Percentiles rank a stretch among this genome's conserved stretches.
Evolutionary conservation across 495 filamentous ascomycete genomes (phyloP).

Genomic region (Tuber umbilicatum): DNA sequence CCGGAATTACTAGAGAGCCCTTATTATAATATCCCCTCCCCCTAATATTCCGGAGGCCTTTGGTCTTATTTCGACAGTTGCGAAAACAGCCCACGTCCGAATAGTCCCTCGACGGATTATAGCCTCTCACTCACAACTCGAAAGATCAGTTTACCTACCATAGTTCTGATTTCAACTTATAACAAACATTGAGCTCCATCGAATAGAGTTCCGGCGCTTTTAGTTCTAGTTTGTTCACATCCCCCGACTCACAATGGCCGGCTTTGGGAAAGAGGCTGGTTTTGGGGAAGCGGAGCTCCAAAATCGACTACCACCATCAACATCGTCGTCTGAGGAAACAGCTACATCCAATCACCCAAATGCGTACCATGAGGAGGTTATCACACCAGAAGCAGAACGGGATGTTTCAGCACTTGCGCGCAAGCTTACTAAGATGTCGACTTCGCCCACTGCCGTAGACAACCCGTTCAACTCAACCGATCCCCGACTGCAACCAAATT

Average conservation of each 20-base stretch:
- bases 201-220: background rate
- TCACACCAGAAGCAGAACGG: slow-evolving; percentile 16
- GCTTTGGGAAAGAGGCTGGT: background rate
- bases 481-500: slow-evolving; percentile 48
- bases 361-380: slow-evolving; percentile 11
- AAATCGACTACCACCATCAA: background rate
- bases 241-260: background rate
- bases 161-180: background rate
- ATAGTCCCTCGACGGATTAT: background rate
- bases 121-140: background rate
- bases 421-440: slow-evolving; percentile 21
- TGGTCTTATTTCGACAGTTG: background rate
- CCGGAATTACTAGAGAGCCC: background rate
- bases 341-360: slow-evolving; percentile 1
- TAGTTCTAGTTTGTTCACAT: background rate
- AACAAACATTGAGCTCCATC: background rate
- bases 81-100: background rate
- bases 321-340: background rate
- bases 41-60: background rate
- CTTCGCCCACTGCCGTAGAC: slow-evolving; percentile 22
- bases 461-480: slow-evolving; percentile 34
- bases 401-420: slow-evolving; percentile 32
- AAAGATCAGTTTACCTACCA: background rate
- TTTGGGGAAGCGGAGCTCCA: background rate
- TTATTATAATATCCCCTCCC: background rate